Percentiles rank a stretch among this genome's conserved stretches.
phyloP scores from a whole-genome alignment of 139 green algal genomes.

The Chlamydomonas schloesseri region DNA sequence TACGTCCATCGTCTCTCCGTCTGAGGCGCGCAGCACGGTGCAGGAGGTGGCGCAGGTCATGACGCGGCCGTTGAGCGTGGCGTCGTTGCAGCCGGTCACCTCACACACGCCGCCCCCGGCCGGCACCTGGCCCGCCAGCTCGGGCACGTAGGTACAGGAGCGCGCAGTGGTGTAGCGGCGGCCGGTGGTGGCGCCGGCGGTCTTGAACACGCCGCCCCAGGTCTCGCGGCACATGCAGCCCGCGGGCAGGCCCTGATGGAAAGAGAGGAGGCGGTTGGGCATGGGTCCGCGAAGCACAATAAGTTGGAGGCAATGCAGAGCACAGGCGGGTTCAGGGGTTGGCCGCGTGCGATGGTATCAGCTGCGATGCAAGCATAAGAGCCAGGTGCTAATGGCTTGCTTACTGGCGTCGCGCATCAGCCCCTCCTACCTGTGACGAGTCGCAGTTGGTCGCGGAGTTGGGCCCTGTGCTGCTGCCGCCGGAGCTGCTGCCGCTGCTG shows the following conservation, averaged over 20 bases:
- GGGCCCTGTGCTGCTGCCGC: neutral
- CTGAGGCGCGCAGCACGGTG: neutral
- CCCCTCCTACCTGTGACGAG: no score
- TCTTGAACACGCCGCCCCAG: neutral
- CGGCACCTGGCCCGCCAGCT: neutral
- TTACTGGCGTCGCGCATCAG: no score
- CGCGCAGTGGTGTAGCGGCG: constrained; percentile 19
- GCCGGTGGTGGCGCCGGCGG: neutral
- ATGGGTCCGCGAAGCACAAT: neutral
- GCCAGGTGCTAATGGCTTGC: no score
- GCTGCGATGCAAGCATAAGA: no score
- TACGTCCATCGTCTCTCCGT: neutral
- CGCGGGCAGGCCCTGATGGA: constrained; percentile 10
- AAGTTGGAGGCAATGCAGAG: no score
- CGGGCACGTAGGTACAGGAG: neutral
- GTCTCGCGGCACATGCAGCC: neutral
- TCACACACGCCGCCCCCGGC: neutral
- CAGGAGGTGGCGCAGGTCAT: constrained; percentile 10
- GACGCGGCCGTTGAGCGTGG: neutral
- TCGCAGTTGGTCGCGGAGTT: neutral
- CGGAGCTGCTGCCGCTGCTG: neutral
- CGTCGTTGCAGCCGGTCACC: neutral
- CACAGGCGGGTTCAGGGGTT: no score
- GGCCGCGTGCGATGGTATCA: no score
- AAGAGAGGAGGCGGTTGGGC: no score